Evolutionary conservation across 1,284 basidiomycete species (phyloP).

Genomic region (Neonothopanus nambi): DNA sequence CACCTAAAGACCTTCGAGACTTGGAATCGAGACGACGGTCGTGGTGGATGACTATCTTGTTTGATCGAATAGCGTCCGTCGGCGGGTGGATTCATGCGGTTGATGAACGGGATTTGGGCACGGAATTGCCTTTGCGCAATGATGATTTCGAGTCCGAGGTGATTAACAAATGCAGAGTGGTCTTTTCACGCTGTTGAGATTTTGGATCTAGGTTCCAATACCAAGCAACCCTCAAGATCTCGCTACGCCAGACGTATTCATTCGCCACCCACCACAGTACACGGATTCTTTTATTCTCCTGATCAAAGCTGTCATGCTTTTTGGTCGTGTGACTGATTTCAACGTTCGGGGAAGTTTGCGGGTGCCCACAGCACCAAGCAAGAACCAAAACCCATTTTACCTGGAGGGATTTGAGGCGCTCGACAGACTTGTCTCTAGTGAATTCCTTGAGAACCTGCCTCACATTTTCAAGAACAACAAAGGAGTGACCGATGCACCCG

Average conservation of each 20-base stretch:
- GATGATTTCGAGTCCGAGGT: slow-evolving; percentile 76
- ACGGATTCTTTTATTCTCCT: slow-evolving; percentile 78
- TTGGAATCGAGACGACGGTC: slow-evolving; percentile 75
- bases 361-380: slow-evolving; percentile 56
- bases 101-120: slow-evolving; percentile 78
- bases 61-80: slow-evolving; percentile 82
- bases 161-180: slow-evolving; percentile 19
- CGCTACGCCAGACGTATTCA: slow-evolving; percentile 60
- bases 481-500: slow-evolving; percentile 56
- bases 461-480: slow-evolving; percentile 61
- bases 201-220: slow-evolving; percentile 44
- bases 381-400: slow-evolving; percentile 67
- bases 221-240: slow-evolving; percentile 75
- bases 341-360: slow-evolving; percentile 72
- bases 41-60: slow-evolving; percentile 87
- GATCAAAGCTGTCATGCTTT: slow-evolving; percentile 79
- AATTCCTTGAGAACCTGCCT: slow-evolving; percentile 71
- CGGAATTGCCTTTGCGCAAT: slow-evolving; percentile 72
- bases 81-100: slow-evolving; percentile 86
- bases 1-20: slow-evolving; percentile 71
- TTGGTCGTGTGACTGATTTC: slow-evolving; percentile 80
- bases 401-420: slow-evolving; percentile 65
- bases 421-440: slow-evolving; percentile 62
- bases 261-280: slow-evolving; percentile 67
- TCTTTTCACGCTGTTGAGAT: background rate